Conservation (phyloP, 441 rosid species). For the Populus hybrid region DNA sequence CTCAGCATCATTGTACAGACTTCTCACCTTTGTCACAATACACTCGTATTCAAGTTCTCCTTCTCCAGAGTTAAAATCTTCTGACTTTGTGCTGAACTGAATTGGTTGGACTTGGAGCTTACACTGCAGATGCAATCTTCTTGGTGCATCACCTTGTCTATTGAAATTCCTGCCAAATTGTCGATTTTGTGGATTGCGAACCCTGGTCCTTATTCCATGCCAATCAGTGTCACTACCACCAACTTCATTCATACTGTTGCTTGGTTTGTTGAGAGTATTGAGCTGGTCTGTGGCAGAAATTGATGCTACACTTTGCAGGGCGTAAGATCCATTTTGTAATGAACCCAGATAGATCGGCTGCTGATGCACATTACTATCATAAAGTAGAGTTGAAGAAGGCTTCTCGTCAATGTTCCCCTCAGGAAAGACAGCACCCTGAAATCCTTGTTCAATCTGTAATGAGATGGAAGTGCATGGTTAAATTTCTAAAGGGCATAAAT, state of each 20-base stretch:
- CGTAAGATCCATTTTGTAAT: background rate
- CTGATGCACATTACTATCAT: background rate
- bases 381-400: constrained; percentile 1
- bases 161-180: constrained; percentile 7
- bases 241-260: constrained; percentile 19
- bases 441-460: constrained; percentile 25
- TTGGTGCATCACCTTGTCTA: constrained; percentile 55
- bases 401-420: constrained; percentile 10
- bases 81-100: constrained; percentile 11
- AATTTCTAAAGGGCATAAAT: background rate
- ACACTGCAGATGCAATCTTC: constrained; percentile 59
- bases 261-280: constrained; percentile 1
- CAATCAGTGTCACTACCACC: constrained; percentile 21
- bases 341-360: background rate
- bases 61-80: constrained; percentile 13
- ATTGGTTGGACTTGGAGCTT: constrained; percentile 24
- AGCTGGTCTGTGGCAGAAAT: constrained; percentile 18
- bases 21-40: constrained; percentile 49
- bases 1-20: constrained; percentile 12
- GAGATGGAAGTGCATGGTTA: constrained; percentile 2
- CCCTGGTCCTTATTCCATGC: constrained; percentile 49
- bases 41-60: constrained; percentile 20
- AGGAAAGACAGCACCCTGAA: constrained; percentile 9
- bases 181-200: constrained; percentile 29
- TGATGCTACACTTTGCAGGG: constrained; percentile 12